These are phyloP conservation scores for Cordyceps farinosa DNA, from an alignment of 2,329 filamentous ascomycete genomes.

Conservation along the genomic window DNA sequence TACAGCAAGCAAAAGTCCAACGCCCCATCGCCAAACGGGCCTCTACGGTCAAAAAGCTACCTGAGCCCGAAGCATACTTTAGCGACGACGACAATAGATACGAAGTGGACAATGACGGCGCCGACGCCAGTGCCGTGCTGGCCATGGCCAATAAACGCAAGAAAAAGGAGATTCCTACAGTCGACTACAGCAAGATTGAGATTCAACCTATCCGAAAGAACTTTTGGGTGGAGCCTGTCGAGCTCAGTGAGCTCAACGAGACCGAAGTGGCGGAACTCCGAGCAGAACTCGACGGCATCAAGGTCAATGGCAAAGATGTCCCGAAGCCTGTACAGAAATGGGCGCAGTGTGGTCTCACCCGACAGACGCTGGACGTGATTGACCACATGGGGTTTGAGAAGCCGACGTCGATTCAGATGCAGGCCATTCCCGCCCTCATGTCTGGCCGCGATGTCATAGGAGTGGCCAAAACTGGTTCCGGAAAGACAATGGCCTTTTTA, in stretches of 20 bases:
- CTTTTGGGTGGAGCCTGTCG: conserved; percentile 89
- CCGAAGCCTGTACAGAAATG: conserved; percentile 95
- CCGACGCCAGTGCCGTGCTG: conserved; percentile 45
- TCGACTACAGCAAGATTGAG: conserved; percentile 83
- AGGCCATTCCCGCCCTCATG: conserved; percentile 93
- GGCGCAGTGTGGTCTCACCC: conserved; percentile 89
- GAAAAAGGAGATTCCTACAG: conserved; percentile 89
- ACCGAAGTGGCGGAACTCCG: conserved; percentile 79
- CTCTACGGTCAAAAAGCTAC: conserved; percentile 45
- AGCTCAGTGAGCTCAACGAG: conserved; percentile 78
- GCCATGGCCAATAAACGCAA: conserved; percentile 65
- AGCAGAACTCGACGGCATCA: conserved; percentile 90
- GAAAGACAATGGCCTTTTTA: conserved; percentile 93
- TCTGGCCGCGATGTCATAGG: conserved; percentile 93
- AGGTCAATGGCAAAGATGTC: conserved; percentile 81
- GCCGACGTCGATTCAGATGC: conserved; percentile 91
- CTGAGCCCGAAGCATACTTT: conserved; percentile 81
- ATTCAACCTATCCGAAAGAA: conserved; percentile 86
- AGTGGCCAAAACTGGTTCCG: conserved; percentile 95
- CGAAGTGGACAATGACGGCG: conserved; percentile 41
- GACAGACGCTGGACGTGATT: conserved; percentile 83
- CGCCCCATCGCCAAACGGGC: conserved; percentile 27
- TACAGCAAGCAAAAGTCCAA: conserved; percentile 52
- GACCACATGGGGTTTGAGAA: conserved; percentile 77
- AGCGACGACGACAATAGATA: conserved; percentile 73